Conservation (phyloP, 2,329 filamentous ascomycete species). For the Alternaria atra region DNA sequence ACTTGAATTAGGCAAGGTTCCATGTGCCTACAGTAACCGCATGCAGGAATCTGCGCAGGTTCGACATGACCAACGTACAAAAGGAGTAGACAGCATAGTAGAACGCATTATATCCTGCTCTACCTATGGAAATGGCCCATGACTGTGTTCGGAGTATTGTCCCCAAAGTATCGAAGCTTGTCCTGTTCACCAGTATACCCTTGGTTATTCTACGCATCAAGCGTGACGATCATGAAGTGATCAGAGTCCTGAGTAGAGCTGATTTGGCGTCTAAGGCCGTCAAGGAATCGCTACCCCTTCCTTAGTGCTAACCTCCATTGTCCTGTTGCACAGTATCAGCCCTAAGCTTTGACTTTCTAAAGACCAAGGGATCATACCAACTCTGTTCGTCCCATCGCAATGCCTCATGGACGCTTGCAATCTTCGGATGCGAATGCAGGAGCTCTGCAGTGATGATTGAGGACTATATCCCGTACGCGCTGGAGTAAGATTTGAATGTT, state of each 20-base stretch:
- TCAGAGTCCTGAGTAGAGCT: constrained; percentile 17
- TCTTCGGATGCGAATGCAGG: not conserved
- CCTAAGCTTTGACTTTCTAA: not conserved
- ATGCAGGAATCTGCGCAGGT: not conserved
- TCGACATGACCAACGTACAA: not conserved
- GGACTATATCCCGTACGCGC: not conserved
- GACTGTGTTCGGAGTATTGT: not conserved
- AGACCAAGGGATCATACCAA: not conserved
- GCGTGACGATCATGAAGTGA: constrained; percentile 38
- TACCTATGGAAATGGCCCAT: constrained; percentile 1
- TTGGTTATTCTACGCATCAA: constrained; percentile 7
- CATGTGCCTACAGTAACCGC: not conserved
- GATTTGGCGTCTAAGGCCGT: constrained; percentile 10
- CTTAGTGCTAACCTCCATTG: constrained; percentile 1
- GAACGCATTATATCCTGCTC: not conserved
- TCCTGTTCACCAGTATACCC: not conserved
- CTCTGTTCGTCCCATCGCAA: not conserved
- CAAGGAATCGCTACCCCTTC: constrained; percentile 6
- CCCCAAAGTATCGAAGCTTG: not conserved
- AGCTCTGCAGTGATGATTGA: constrained; percentile 3
- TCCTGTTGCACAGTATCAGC: constrained; percentile 7
- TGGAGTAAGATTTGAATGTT: constrained; percentile 1
- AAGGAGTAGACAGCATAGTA: not conserved
- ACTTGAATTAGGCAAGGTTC: too few relatives aligned
- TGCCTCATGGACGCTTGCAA: not conserved